These are phyloP conservation scores for Pythium rhizo-oryzae DNA, from an alignment of 352 stramenopile genomes.

Conservation along the genomic window DNA sequence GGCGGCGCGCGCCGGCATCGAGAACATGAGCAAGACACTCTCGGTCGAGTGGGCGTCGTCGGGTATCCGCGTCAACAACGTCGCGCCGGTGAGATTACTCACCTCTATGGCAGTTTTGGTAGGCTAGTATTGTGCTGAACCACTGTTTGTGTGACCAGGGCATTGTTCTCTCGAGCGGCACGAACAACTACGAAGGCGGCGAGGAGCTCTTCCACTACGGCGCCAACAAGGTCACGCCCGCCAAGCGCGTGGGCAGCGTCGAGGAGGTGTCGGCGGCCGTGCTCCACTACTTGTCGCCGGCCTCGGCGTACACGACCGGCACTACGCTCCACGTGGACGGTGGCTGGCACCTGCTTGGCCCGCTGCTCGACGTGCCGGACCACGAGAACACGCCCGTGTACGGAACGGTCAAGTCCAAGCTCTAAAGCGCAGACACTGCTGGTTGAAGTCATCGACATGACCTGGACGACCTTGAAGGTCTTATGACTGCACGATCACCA, in stretches of 20 bases:
- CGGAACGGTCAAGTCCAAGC: slow-evolving; percentile 47
- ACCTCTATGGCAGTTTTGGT: not conserved
- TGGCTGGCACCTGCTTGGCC: slow-evolving; percentile 49
- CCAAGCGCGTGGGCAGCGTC: slow-evolving; percentile 89
- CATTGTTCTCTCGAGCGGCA: slow-evolving; percentile 76
- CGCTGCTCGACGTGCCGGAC: slow-evolving; percentile 68
- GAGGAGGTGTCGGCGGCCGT: slow-evolving; percentile 87
- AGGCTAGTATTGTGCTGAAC: not conserved
- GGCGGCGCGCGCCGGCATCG: slow-evolving; percentile 90
- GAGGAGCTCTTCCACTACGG: slow-evolving; percentile 85
- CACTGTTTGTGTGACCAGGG: slow-evolving; percentile 35
- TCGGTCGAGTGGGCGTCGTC: slow-evolving; percentile 93
- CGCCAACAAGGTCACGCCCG: slow-evolving; percentile 73
- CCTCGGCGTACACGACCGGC: slow-evolving; percentile 86
- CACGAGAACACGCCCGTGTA: slow-evolving; percentile 74
- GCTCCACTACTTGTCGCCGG: slow-evolving; percentile 84
- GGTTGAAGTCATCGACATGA: too few species aligned
- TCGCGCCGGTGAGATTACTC: slow-evolving; percentile 71
- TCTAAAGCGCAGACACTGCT: slow-evolving; percentile 26
- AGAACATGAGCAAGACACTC: slow-evolving; percentile 95
- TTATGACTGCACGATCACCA: not conserved
- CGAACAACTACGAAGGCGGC: slow-evolving; percentile 92
- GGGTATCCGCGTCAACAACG: slow-evolving; percentile 93
- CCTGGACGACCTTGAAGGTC: not conserved
- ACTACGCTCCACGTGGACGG: slow-evolving; percentile 82